phyloP scores from a whole-genome alignment of 768 basidiomycete species.

The Lentinula aciculospora region DNA sequence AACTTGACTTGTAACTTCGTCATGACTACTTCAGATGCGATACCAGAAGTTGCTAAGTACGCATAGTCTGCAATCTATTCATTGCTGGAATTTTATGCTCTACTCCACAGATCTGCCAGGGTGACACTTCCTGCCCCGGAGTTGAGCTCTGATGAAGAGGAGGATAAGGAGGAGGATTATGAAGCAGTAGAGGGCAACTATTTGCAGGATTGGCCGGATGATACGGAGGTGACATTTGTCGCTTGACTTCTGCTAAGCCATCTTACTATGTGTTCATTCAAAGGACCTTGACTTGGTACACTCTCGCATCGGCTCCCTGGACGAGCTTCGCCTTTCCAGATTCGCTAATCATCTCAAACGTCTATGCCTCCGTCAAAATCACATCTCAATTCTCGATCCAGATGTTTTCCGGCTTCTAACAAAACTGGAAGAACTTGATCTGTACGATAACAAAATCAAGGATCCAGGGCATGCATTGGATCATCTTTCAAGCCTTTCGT shows the following conservation, averaged over 20 bases:
- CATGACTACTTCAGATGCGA: not conserved
- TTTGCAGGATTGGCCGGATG: constrained; percentile 74
- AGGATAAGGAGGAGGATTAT: constrained; percentile 30
- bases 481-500: constrained; percentile 51
- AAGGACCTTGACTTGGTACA: constrained; percentile 89
- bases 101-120: constrained; percentile 24
- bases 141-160: constrained; percentile 35
- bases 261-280: constrained; percentile 5
- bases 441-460: constrained; percentile 96
- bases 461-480: constrained; percentile 61
- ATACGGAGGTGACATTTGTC: constrained; percentile 59
- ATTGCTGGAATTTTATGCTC: not conserved
- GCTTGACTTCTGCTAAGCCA: not conserved
- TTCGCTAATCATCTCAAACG: constrained; percentile 66
- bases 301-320: constrained; percentile 64
- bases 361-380: constrained; percentile 85
- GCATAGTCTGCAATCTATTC: not conserved
- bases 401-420: constrained; percentile 61
- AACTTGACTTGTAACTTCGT: not conserved
- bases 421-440: constrained; percentile 81
- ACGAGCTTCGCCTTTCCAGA: constrained; percentile 61
- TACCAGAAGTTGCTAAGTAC: not conserved
- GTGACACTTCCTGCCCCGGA: constrained; percentile 47
- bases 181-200: constrained; percentile 63
- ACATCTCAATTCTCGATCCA: constrained; percentile 66